Conservation (phyloP, 306 rosid species). For the Dryas alaskensis region DNA sequence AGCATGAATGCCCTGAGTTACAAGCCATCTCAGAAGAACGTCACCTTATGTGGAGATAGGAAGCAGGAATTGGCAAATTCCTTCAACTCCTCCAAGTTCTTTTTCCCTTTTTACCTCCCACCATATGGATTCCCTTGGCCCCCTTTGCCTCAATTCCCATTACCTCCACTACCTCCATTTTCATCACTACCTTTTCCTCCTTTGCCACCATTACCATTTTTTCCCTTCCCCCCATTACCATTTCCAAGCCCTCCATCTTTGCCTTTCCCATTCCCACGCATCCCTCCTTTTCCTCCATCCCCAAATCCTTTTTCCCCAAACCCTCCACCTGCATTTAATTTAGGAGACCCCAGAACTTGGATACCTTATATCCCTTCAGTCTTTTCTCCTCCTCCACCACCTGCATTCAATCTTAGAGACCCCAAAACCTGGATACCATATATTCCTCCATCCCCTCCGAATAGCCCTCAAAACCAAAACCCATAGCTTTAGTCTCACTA, state of each 20-base stretch:
- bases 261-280: conserved; percentile 34
- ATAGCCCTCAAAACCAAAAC: conserved; percentile 28
- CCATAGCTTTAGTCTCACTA: conserved; percentile 31
- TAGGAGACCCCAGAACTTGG: conserved; percentile 48
- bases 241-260: conserved; percentile 27
- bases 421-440: conserved; percentile 59
- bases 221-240: conserved; percentile 22
- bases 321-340: conserved; percentile 47
- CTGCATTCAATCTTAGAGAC: conserved; percentile 40
- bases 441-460: conserved; percentile 40
- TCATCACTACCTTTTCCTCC: conserved; percentile 26
- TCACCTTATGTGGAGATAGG: conserved; percentile 38
- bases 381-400: conserved; percentile 35
- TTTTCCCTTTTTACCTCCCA: conserved; percentile 41
- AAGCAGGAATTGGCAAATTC: conserved; percentile 30
- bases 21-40: conserved; percentile 49
- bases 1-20: conserved; percentile 54
- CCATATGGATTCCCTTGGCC: conserved; percentile 46
- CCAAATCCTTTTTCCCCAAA: conserved; percentile 27
- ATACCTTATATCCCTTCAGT: conserved; percentile 38
- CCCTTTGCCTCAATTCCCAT: conserved; percentile 36
- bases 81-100: conserved; percentile 45
- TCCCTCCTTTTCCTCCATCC: conserved; percentile 37
- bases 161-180: conserved; percentile 32
- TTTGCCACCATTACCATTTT: conserved; percentile 36